These are phyloP conservation scores for Nematocida parisii DNA, from an alignment of 371 early-diverging fungal species.

Conservation along the genomic window DNA sequence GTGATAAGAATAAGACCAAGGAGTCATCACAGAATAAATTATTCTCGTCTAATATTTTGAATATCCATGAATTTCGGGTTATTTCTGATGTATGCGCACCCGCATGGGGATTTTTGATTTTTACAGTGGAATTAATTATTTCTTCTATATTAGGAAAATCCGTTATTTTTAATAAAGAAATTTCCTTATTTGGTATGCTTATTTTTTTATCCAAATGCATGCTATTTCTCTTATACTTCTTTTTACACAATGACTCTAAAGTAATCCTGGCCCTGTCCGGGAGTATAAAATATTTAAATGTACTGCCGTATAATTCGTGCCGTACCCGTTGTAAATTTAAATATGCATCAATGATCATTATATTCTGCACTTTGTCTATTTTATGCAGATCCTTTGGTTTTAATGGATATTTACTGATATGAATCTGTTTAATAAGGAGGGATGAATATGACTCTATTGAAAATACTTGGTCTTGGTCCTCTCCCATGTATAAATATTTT, in stretches of 20 bases:
- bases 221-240: background rate
- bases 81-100: background rate
- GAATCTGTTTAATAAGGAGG: background rate
- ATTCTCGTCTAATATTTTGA: background rate
- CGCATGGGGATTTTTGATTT: too few species aligned
- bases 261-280: background rate
- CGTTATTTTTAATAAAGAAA: background rate
- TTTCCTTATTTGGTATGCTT: background rate
- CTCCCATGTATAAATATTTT: background rate
- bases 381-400: background rate
- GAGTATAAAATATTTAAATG: background rate
- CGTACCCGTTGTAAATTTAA: background rate
- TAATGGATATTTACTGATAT: background rate
- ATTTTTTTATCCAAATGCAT: conserved; percentile 1
- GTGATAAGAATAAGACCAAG: background rate
- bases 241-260: background rate
- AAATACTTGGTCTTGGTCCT: background rate
- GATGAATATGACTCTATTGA: background rate
- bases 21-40: background rate
- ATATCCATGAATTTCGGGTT: background rate
- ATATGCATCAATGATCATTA: conserved; percentile 1
- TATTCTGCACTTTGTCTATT: background rate
- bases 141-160: background rate
- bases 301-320: background rate
- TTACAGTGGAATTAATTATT: background rate